Percentiles rank a stretch among this genome's conserved stretches.
These are phyloP conservation scores for Camellia oleifera DNA, from an alignment of 179 eudicot genomes.

Conservation along the genomic window DNA sequence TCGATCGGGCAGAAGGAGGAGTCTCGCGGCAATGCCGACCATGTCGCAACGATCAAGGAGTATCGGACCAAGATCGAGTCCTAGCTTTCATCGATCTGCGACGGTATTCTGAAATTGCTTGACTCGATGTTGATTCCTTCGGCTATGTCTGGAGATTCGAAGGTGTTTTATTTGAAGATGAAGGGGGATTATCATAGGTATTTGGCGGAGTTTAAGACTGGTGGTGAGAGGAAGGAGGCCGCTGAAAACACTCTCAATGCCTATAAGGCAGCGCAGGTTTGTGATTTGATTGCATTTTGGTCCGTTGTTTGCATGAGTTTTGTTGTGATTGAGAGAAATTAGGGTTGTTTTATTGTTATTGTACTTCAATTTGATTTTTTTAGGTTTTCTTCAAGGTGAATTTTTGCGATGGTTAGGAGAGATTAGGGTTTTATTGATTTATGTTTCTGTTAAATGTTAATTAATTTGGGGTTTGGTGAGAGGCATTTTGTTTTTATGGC, in stretches of 20 bases:
- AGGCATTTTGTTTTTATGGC: not conserved
- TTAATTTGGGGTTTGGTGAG: not conserved
- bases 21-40: conserved; percentile 21
- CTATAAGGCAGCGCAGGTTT: conserved; percentile 17
- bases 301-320: too few relatives aligned
- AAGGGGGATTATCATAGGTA: conserved; percentile 22
- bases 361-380: not conserved
- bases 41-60: conserved; percentile 12
- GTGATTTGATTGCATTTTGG: not conserved
- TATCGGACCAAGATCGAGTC: conserved; percentile 15
- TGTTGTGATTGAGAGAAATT: not conserved
- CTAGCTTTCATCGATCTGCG: conserved; percentile 27
- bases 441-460: too few relatives aligned
- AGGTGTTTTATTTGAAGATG: conserved; percentile 34
- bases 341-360: too few relatives aligned
- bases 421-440: too few relatives aligned
- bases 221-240: conserved; percentile 11
- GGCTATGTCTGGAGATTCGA: conserved; percentile 31
- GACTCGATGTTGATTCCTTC: conserved; percentile 31
- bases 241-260: conserved; percentile 16
- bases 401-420: too few relatives aligned
- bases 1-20: conserved; percentile 47
- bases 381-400: not conserved
- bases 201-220: conserved; percentile 22
- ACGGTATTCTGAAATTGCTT: conserved; percentile 25